These are phyloP conservation scores for Fusarium sublunatum DNA, from an alignment of 2,329 filamentous ascomycete genomes.

Conservation along the genomic window DNA sequence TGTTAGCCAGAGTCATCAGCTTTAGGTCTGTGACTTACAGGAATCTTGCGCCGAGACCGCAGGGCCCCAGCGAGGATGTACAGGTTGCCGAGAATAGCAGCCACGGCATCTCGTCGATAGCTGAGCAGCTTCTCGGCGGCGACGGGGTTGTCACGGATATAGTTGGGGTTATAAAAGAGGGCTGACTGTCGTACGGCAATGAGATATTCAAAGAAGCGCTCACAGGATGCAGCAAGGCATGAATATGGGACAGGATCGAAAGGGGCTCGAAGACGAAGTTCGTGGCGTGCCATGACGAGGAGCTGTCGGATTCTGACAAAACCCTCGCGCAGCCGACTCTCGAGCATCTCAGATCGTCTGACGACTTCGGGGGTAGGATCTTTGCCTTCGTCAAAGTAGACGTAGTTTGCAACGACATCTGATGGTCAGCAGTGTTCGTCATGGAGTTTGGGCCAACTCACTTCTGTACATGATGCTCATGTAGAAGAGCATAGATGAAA, in stretches of 20 bases:
- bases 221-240: conserved; percentile 65
- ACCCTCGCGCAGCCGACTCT: conserved; percentile 69
- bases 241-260: conserved; percentile 68
- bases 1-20: conserved; percentile 1
- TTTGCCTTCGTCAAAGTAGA: conserved; percentile 67
- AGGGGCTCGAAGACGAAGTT: conserved; percentile 67
- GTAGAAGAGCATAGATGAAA: conserved; percentile 68
- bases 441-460: conserved; percentile 37
- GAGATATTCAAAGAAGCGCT: conserved; percentile 69
- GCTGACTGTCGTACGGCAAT: conserved; percentile 68
- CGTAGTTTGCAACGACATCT: conserved; percentile 66
- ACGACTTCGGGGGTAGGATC: conserved; percentile 64
- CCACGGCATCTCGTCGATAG: conserved; percentile 67
- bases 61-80: conserved; percentile 69
- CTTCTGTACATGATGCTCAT: conserved; percentile 67
- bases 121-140: conserved; percentile 61
- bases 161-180: conserved; percentile 66
- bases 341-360: conserved; percentile 65
- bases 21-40: conserved; percentile 49
- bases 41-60: conserved; percentile 61
- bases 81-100: conserved; percentile 66
- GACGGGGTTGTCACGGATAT: conserved; percentile 62
- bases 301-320: conserved; percentile 69
- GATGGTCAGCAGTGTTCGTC: conserved; percentile 2
- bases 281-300: conserved; percentile 67